phyloP scores from a whole-genome alignment of 129 eudicot genomes.

The Deinandra increscens region DNA sequence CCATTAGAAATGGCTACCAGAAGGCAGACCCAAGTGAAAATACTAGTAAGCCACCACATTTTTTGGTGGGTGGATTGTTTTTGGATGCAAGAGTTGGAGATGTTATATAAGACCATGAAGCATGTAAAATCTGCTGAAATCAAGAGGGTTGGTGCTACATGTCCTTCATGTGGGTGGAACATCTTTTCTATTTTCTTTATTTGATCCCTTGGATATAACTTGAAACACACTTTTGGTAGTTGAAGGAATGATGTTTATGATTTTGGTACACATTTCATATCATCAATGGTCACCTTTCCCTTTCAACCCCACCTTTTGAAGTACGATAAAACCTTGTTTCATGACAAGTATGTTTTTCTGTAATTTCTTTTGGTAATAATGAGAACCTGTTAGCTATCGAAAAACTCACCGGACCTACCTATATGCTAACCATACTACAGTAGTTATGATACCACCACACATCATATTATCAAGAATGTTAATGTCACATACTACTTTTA shows the following conservation, averaged over 20 bases:
- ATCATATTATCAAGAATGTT: background rate
- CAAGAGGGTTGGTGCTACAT: conserved; percentile 48
- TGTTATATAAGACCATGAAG: conserved; percentile 29
- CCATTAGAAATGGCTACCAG: conserved; percentile 45
- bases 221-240: conserved; percentile 25
- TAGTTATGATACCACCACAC: background rate
- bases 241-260: conserved; percentile 11
- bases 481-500: background rate
- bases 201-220: conserved; percentile 22
- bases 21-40: conserved; percentile 46
- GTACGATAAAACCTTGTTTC: no score
- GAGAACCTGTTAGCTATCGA: no score
- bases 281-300: conserved; percentile 29
- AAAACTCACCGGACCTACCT: no score
- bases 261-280: conserved; percentile 29
- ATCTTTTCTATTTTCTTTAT: conserved; percentile 36
- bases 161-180: conserved; percentile 51
- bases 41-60: conserved; percentile 28
- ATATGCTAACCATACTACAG: no score
- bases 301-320: background rate
- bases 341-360: no score
- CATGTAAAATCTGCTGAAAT: conserved; percentile 15
- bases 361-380: no score
- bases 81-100: conserved; percentile 11
- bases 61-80: conserved; percentile 15